Base-by-base conservation (phyloP, 345 rosid species). In the Gossypioides kirkii region DNA sequence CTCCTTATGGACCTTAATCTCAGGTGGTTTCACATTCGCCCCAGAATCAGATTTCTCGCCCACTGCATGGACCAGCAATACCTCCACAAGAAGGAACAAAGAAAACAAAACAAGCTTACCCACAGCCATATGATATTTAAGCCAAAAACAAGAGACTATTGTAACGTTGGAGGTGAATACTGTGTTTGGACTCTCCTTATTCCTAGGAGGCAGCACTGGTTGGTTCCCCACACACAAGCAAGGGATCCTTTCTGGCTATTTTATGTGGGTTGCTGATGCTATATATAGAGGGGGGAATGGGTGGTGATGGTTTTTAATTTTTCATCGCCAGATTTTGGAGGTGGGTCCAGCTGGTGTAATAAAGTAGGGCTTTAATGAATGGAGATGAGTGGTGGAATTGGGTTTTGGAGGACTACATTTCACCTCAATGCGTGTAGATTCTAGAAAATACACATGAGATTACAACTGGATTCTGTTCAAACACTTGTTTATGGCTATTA, bases 11-110 rank as follows among this genome's bases (percentile, higher is more conserved):
- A 46, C 47, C 74, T 32, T 47, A 45, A 69, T 56, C 55, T 50
- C 71, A 68, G 36, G 52, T 69, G 84, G 74, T 56, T 43, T 69
- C 20, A 5, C 52, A 61, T 54, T 53, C 20, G 4, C 50, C 41
- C 46, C 74, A 20, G 73, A 71, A 16, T 52, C 74, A 20, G 74
- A 71, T 18, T 77, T 55, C 38, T 71, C 74, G 45, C 77, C 81
- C 76, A 66, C 32, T 0, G 85, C 72, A 61, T 80, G 88, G 10
- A 80, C 36, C 49, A 61, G 49, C 78, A 83, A 56, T 61, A 83
- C 71, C 79, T 70, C 77, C 38, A 74, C 73, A 11, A 88, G 43
- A 49, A 83, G 38, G 38, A 32, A 22, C 18, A 70, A 65, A 72
- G 49, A 75, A 68, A 77, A 22, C 20, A 83, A 42, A 60, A 42